Evolutionary conservation across 1,139 yeast species (phyloP).

Genomic region (Saccharomycopsis hybrid): DNA sequence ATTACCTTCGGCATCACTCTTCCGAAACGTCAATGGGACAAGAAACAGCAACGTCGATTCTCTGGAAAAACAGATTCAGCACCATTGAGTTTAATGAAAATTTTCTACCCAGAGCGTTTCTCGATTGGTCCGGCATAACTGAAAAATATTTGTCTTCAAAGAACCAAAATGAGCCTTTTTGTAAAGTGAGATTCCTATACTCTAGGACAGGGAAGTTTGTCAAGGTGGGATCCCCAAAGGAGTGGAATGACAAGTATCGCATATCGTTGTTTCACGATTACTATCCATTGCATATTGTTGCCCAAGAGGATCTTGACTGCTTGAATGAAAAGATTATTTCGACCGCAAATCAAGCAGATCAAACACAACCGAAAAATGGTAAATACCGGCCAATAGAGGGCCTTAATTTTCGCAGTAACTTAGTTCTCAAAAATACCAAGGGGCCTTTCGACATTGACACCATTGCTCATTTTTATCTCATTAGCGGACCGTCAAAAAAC

Average conservation of each 20-base stretch:
- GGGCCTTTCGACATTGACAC: constrained; percentile 13
- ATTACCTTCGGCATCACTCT: too few species aligned
- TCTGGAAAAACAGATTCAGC: constrained; percentile 22
- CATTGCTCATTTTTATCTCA: neutral
- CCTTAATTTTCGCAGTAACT: constrained; percentile 6
- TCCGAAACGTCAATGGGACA: constrained; percentile 20
- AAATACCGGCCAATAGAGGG: too few species aligned
- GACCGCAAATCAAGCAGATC: too few species aligned
- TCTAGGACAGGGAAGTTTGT: constrained; percentile 32
- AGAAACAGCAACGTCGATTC: constrained; percentile 6
- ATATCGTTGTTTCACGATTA: constrained; percentile 37
- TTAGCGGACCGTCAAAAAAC: too few species aligned
- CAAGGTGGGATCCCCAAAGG: constrained; percentile 26
- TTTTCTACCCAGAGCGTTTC: constrained; percentile 9
- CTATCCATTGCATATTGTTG: constrained; percentile 36
- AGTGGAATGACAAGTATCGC: constrained; percentile 19
- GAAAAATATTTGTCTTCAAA: constrained; percentile 26
- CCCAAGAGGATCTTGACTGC: constrained; percentile 31
- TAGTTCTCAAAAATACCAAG: neutral
- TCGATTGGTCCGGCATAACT: constrained; percentile 6
- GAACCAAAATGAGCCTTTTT: constrained; percentile 15
- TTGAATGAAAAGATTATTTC: constrained; percentile 28
- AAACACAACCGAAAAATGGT: too few species aligned
- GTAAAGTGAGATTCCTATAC: constrained; percentile 28
- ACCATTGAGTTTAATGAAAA: constrained; percentile 1